Evolutionary conservation across 1,284 basidiomycete genomes (phyloP), one percentile per base, ranked within the genome.

Genomic region (Agroathelia rolfsii): DNA sequence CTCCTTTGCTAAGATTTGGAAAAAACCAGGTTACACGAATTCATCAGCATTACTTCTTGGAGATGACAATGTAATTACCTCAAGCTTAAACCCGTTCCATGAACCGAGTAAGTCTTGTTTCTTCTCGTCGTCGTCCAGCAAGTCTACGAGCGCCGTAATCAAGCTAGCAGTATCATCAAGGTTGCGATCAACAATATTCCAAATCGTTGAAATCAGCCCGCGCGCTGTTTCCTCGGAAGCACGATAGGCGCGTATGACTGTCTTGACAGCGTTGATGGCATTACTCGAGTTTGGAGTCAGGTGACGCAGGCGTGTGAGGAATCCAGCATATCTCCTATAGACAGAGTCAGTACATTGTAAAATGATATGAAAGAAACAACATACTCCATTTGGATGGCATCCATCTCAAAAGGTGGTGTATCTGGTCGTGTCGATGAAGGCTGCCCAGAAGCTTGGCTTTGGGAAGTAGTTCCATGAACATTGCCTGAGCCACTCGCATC

Each of bases 91-190:
- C 0, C 75, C 74, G 39, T 84, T 84, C 81, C 94, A 86, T 0
- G 85, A 80, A 2, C 64, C 50, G 22, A 89, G 56, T 0, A 97
- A 49, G 27, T 78, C 79, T 15, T 65, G 62, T 40, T 80, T 79
- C 69, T 95, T 93, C 13, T 93, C 89, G 32, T 78, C 76, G 29
- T 87, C 84, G 3, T 84, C 82, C n/a, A 94, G 55, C 6, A 88
- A 55, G 42, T 87, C 84, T 6, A 89, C 77, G 12, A 94, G 65
- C 5, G 76, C 68, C 38, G 81, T 83, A 26, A 94, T 65, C 22
- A 95, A 69, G 35, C 77, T 76, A 0, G 76, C 76, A 0, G 86
- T 85, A 13, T 76, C 65, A 35, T 93, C 88, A 16, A 82, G 52
- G 43, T 86, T 73, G 23, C 71, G 62, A 42, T 93, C 86, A 10